Conservation (phyloP, 805 yeast genomes). For the Nadsonia fulvescens region DNA sequence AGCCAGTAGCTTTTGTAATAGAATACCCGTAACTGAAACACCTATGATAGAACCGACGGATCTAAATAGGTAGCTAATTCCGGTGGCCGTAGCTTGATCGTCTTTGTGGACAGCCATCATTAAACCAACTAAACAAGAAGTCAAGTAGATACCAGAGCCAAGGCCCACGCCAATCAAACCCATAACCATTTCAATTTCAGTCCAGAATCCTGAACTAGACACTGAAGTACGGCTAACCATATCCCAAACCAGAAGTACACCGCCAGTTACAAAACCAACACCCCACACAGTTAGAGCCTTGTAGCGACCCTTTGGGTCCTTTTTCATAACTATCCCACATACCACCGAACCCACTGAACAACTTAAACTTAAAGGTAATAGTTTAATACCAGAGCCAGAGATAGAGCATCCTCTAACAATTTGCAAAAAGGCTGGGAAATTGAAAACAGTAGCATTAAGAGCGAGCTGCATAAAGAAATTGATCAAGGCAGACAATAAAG, state of each 20-base stretch:
- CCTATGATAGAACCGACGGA: constrained; percentile 4
- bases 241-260: not conserved
- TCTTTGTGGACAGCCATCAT: constrained; percentile 1
- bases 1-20: too few species aligned
- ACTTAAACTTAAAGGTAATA: constrained; percentile 4
- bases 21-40: too few species aligned
- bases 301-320: constrained; percentile 2
- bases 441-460: constrained; percentile 3
- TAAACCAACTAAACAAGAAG: constrained; percentile 3
- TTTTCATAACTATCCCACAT: constrained; percentile 1
- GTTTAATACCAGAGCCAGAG: constrained; percentile 1
- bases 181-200: constrained; percentile 1
- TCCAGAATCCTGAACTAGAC: not conserved
- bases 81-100: constrained; percentile 5
- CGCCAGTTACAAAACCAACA: not conserved
- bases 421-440: constrained; percentile 5
- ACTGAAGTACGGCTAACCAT: constrained; percentile 1
- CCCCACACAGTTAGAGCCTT: constrained; percentile 1
- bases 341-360: constrained; percentile 3
- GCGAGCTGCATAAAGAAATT: constrained; percentile 4
- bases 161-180: constrained; percentile 3
- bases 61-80: constrained; percentile 5
- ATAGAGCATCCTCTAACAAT: constrained; percentile 2
- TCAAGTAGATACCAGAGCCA: constrained; percentile 3
- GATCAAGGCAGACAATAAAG: constrained; percentile 1